phyloP scores from a whole-genome alignment of 495 filamentous ascomycete species.

The Penicillium paxilli region DNA sequence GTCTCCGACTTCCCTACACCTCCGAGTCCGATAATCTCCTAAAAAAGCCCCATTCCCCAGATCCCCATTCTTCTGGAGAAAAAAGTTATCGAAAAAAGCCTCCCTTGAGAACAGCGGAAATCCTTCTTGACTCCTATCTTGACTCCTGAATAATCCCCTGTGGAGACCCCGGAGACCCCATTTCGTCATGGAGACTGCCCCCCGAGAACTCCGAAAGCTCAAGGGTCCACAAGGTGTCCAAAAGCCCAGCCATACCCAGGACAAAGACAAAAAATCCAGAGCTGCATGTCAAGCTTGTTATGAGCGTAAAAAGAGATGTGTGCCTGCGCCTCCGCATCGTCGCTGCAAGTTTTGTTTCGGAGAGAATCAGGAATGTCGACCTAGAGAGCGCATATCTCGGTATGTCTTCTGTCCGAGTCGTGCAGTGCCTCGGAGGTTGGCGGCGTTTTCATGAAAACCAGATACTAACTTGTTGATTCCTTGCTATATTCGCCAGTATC shows the following conservation, averaged over 20 bases:
- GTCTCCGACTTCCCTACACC: neutral
- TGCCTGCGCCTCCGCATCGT: constrained; percentile 1
- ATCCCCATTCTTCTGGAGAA: no score
- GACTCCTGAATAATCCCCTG: no score
- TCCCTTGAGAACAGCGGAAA: no score
- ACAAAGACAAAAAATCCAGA: neutral
- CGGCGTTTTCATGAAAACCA: neutral
- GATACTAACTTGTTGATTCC: neutral
- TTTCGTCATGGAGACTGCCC: neutral
- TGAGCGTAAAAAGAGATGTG: constrained; percentile 18
- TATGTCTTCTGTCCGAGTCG: neutral
- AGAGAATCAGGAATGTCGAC: constrained; percentile 12
- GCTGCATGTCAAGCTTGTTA: constrained; percentile 14
- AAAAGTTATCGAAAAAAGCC: no score
- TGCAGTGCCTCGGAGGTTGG: no score
- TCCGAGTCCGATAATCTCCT: neutral
- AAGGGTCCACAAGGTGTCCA: neutral
- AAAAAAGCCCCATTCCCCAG: neutral
- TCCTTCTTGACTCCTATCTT: no score
- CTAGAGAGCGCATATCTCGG: constrained; percentile 10
- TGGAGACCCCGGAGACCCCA: no score
- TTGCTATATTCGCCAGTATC: no score
- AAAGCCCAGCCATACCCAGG: neutral
- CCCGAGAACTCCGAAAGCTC: neutral
- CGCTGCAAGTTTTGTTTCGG: constrained; percentile 15